Evolutionary conservation across 495 filamentous ascomycete species (phyloP).

Genomic region (Tuber brumale): DNA sequence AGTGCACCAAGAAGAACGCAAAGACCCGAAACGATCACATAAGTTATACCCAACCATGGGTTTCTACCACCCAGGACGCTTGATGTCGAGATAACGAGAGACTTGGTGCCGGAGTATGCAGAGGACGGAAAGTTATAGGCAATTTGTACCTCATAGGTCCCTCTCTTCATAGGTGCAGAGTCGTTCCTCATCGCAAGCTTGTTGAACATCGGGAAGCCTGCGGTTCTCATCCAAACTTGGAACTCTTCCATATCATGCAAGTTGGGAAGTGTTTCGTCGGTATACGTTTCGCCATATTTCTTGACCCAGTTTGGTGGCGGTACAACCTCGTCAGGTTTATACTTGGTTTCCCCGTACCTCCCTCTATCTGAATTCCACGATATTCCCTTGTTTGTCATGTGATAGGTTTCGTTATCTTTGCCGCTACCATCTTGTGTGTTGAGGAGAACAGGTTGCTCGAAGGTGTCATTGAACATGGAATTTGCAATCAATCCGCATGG

Average conservation of each 20-base stretch:
- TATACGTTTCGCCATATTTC: constrained; percentile 58
- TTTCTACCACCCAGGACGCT: constrained; percentile 93
- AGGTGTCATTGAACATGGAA: constrained; percentile 91
- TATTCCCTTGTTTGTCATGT: constrained; percentile 67
- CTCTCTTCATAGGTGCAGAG: constrained; percentile 56
- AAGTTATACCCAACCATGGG: constrained; percentile 92
- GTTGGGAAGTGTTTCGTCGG: constrained; percentile 52
- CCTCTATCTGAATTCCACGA: constrained; percentile 75
- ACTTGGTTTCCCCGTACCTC: constrained; percentile 63
- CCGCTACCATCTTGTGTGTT: constrained; percentile 43
- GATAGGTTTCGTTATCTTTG: constrained; percentile 49
- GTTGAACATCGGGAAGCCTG: constrained; percentile 84
- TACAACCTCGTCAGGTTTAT: constrained; percentile 57
- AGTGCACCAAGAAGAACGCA: constrained; percentile 80
- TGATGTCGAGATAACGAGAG: constrained; percentile 83
- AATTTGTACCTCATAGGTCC: constrained; percentile 72
- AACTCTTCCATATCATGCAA: constrained; percentile 68
- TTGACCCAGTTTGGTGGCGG: constrained; percentile 78
- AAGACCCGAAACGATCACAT: constrained; percentile 85
- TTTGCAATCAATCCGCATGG: constrained; percentile 94
- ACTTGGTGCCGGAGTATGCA: constrained; percentile 82
- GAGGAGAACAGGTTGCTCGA: constrained; percentile 53
- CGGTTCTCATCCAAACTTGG: constrained; percentile 97
- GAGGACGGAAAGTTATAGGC: constrained; percentile 60
- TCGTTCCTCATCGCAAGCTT: constrained; percentile 84